phyloP scores from a whole-genome alignment of 2,329 filamentous ascomycete genomes.

The Colletotrichum salicis region DNA sequence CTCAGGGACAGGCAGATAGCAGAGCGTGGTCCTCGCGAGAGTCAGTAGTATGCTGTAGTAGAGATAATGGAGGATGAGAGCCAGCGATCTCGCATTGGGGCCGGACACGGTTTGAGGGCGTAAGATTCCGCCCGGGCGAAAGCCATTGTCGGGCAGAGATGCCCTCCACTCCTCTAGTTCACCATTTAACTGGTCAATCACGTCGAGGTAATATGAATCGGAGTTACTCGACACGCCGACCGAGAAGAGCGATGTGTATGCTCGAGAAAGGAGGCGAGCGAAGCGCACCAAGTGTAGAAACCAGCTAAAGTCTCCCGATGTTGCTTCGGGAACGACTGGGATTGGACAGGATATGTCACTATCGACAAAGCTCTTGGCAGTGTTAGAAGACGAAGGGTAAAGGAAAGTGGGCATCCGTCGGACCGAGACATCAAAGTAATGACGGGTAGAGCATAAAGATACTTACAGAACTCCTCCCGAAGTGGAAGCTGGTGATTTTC shows the following conservation, averaged over 20 bases:
- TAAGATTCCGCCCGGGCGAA: slow-evolving; percentile 30
- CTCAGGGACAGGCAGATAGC: slow-evolving; percentile 27
- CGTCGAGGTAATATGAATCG: slow-evolving; percentile 39
- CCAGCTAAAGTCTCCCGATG: slow-evolving; percentile 41
- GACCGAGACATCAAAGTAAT: neutral
- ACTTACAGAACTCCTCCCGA: slow-evolving; percentile 45
- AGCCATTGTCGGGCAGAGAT: slow-evolving; percentile 39
- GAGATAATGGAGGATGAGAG: slow-evolving; percentile 40
- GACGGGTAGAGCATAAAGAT: neutral
- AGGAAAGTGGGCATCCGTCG: neutral
- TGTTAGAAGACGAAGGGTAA: neutral
- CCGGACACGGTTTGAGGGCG: slow-evolving; percentile 30
- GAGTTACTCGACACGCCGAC: slow-evolving; percentile 41
- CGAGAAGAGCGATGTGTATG: slow-evolving; percentile 44
- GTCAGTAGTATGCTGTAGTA: slow-evolving; percentile 43
- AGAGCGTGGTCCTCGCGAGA: slow-evolving; percentile 41
- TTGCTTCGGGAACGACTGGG: slow-evolving; percentile 39
- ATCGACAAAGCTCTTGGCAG: slow-evolving; percentile 42
- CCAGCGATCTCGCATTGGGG: slow-evolving; percentile 13
- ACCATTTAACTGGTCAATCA: slow-evolving; percentile 40
- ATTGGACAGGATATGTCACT: slow-evolving; percentile 46
- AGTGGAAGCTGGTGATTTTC: slow-evolving; percentile 43
- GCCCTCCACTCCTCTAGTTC: slow-evolving; percentile 44
- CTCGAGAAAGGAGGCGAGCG: slow-evolving; percentile 42
- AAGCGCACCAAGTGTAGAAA: slow-evolving; percentile 41